These are phyloP conservation scores for Trichoderma afroharzianum DNA, from an alignment of 2,329 filamentous ascomycete species.

Conservation along the genomic window DNA sequence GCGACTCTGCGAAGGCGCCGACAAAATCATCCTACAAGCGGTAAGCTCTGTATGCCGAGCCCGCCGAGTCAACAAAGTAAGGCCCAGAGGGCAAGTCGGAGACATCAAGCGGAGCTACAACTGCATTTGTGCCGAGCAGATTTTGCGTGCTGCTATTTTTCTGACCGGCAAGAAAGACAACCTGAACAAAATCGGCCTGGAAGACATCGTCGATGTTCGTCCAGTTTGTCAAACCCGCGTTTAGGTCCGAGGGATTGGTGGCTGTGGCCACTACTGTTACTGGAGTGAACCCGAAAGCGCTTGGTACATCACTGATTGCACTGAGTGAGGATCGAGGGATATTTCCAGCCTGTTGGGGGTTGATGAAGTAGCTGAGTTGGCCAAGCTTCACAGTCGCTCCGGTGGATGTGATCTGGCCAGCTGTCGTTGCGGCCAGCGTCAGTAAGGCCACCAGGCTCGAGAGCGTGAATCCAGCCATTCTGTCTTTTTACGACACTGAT, in stretches of 20 bases:
- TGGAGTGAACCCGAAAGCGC: neutral
- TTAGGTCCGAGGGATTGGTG: neutral
- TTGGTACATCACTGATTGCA: neutral
- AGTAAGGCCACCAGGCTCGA: neutral
- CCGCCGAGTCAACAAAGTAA: neutral
- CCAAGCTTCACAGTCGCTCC: neutral
- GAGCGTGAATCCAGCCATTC: neutral
- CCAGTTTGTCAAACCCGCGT: neutral
- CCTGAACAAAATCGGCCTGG: neutral
- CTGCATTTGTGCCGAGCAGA: neutral
- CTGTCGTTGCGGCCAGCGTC: neutral
- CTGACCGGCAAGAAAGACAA: neutral
- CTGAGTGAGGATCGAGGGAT: neutral
- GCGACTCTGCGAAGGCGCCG: neutral
- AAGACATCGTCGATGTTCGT: neutral
- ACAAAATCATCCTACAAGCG: neutral
- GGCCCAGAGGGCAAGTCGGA: neutral
- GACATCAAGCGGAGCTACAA: neutral
- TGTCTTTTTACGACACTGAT: neutral
- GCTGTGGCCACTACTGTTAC: neutral
- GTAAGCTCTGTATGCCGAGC: neutral
- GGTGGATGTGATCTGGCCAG: neutral
- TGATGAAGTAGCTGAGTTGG: neutral
- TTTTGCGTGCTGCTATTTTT: neutral
- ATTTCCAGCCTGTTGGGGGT: neutral